Evolutionary conservation across 2,329 filamentous ascomycete species (phyloP).

Genomic region (Talaromyces pinophilus): DNA sequence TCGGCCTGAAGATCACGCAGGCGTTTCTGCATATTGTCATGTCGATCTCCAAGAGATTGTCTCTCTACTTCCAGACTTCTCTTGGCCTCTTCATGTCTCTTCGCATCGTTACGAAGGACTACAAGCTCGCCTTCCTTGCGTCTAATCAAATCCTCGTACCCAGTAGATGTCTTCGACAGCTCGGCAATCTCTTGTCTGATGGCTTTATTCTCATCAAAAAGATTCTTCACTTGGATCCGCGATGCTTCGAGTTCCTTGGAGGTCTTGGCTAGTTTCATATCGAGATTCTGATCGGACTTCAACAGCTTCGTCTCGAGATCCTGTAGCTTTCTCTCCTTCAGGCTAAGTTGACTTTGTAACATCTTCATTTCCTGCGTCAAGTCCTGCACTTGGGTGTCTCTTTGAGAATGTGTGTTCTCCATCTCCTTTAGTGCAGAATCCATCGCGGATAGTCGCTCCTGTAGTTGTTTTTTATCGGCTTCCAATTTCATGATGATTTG

Average conservation of each 20-base stretch:
- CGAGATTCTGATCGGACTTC: slow-evolving; percentile 82
- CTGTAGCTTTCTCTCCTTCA: slow-evolving; percentile 87
- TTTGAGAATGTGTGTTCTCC: slow-evolving; percentile 68
- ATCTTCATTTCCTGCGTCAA: slow-evolving; percentile 84
- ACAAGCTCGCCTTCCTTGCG: slow-evolving; percentile 92
- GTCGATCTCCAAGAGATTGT: slow-evolving; percentile 68
- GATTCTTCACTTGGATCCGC: slow-evolving; percentile 72
- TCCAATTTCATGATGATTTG: slow-evolving; percentile 83
- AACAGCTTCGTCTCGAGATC: slow-evolving; percentile 84
- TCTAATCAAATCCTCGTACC: slow-evolving; percentile 90
- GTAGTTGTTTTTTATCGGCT: slow-evolving; percentile 76
- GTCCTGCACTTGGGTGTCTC: slow-evolving; percentile 72
- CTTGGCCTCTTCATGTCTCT: slow-evolving; percentile 78
- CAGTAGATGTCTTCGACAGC: slow-evolving; percentile 85
- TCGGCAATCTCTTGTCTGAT: slow-evolving; percentile 83
- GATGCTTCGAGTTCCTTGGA: slow-evolving; percentile 77
- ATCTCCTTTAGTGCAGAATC: slow-evolving; percentile 71
- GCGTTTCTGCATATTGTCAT: slow-evolving; percentile 73
- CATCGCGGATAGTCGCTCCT: slow-evolving; percentile 66
- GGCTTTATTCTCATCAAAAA: slow-evolving; percentile 76
- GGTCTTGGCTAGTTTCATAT: slow-evolving; percentile 75
- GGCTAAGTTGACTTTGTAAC: slow-evolving; percentile 81
- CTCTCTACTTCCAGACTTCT: slow-evolving; percentile 78
- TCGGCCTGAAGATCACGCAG: slow-evolving; percentile 86
- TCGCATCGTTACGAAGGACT: slow-evolving; percentile 80